phyloP scores from a whole-genome alignment of 371 early-diverging fungal species.

The Mucor circinelloides region DNA sequence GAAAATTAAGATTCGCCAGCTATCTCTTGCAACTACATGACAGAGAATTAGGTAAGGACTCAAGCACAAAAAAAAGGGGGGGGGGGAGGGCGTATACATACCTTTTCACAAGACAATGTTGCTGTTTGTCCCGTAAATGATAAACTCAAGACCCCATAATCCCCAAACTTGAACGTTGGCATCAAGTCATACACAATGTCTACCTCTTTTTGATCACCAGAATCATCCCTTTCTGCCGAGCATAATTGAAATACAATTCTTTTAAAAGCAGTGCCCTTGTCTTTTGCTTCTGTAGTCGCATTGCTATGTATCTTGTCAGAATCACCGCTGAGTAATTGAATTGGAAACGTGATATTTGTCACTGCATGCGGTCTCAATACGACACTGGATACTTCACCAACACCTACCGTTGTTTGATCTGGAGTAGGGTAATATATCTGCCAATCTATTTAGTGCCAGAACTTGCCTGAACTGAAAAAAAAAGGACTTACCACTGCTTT shows the following conservation, averaged over 20 bases:
- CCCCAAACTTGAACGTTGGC: slow-evolving; percentile 11
- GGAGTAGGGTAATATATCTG: slow-evolving; percentile 15
- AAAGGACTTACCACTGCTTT: slow-evolving; percentile 10
- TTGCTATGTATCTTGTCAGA: neutral
- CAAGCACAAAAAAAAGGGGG: neutral
- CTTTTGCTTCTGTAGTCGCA: neutral
- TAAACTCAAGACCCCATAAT: slow-evolving; percentile 2
- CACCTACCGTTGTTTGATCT: slow-evolving; percentile 12
- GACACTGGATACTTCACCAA: slow-evolving; percentile 10
- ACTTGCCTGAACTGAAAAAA: too few species aligned
- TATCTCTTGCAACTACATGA: neutral
- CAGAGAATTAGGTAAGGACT: neutral
- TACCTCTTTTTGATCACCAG: neutral
- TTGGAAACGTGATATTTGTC: slow-evolving; percentile 13
- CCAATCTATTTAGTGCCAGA: neutral
- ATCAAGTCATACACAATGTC: slow-evolving; percentile 11
- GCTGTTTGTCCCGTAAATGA: slow-evolving; percentile 13
- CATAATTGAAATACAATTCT: neutral
- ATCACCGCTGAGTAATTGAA: neutral
- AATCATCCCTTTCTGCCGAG: neutral
- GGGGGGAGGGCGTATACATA: neutral
- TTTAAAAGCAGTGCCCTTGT: neutral
- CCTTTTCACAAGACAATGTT: slow-evolving; percentile 14
- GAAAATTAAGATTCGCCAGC: neutral
- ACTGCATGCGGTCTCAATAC: slow-evolving; percentile 3